phyloP scores from a whole-genome alignment of 1,139 yeast species.

The Kodamaea sp. region DNA sequence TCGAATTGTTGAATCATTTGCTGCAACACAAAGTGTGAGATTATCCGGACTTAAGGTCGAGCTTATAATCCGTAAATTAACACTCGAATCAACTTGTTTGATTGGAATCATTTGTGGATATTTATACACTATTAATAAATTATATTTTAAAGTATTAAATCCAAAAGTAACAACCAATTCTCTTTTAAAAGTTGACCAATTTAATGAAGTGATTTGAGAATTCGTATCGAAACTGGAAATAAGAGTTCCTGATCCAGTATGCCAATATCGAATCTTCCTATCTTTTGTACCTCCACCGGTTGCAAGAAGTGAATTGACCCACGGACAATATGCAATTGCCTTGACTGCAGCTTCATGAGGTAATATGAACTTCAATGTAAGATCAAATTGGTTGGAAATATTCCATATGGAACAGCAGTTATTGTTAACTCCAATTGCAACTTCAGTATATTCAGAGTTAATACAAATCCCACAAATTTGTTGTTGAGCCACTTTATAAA shows the following conservation, averaged over 20 bases:
- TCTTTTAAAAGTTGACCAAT: conserved; percentile 65
- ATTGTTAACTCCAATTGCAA: conserved; percentile 75
- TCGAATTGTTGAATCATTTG: conserved; percentile 72
- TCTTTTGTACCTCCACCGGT: conserved; percentile 47
- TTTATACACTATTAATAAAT: conserved; percentile 49
- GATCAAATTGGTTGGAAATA: conserved; percentile 36
- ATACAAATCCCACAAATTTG: conserved; percentile 69
- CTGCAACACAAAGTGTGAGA: conserved; percentile 61
- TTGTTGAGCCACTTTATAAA: conserved; percentile 53
- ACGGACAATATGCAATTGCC: conserved; percentile 45
- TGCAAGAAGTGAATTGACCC: conserved; percentile 38
- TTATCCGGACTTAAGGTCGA: conserved; percentile 65
- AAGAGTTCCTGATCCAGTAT: conserved; percentile 69
- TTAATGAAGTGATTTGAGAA: conserved; percentile 74
- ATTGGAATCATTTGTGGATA: conserved; percentile 60
- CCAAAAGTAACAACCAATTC: conserved; percentile 82
- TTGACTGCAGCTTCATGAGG: conserved; percentile 44
- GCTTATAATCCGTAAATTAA: conserved; percentile 57
- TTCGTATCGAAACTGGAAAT: conserved; percentile 52
- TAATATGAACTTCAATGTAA: conserved; percentile 42
- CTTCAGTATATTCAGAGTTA: conserved; percentile 41
- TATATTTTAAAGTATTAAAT: conserved; percentile 50
- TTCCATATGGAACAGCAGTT: conserved; percentile 70
- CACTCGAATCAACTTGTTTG: conserved; percentile 48
- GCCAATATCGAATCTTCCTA: conserved; percentile 71